Evolutionary conservation across 1,284 basidiomycete species (phyloP).

Genomic region (Puccinia novopanici): DNA sequence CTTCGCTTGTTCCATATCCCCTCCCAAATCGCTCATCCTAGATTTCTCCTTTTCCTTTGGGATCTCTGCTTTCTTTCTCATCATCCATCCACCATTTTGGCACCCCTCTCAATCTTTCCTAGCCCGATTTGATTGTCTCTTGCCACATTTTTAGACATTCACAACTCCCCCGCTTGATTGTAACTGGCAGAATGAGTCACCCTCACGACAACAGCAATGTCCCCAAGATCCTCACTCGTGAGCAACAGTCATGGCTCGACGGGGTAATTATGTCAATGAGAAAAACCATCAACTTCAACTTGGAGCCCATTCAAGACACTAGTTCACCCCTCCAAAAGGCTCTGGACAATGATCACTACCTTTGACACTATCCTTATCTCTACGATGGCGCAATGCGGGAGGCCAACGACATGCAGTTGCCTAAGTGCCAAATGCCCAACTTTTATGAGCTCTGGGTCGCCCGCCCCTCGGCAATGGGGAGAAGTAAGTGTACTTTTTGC

Average conservation of each 20-base stretch:
- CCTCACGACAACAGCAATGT: too few relatives aligned
- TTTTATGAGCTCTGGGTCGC: not conserved
- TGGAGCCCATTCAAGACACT: not conserved
- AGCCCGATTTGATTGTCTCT: too few relatives aligned
- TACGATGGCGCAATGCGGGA: not conserved
- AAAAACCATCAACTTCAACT: not conserved
- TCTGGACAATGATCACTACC: not conserved
- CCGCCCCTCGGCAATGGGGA: not conserved
- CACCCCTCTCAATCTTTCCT: too few relatives aligned
- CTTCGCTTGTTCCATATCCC: too few relatives aligned
- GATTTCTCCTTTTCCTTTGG: too few relatives aligned
- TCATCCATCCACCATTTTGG: too few relatives aligned
- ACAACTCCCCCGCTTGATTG: too few relatives aligned
- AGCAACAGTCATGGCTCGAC: not conserved
- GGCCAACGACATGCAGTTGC: not conserved
- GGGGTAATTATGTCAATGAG: not conserved
- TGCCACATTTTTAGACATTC: too few relatives aligned
- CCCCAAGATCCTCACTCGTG: not conserved
- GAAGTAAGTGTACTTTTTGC: not conserved
- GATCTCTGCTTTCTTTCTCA: too few relatives aligned
- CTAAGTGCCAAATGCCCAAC: not conserved
- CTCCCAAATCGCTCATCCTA: too few relatives aligned
- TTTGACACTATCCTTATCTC: not conserved
- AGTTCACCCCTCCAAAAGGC: not conserved
- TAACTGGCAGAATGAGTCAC: too few relatives aligned